Evolutionary conservation across 2,329 filamentous ascomycete species (phyloP).

Genomic region (Clonostachys rhizophaga): DNA sequence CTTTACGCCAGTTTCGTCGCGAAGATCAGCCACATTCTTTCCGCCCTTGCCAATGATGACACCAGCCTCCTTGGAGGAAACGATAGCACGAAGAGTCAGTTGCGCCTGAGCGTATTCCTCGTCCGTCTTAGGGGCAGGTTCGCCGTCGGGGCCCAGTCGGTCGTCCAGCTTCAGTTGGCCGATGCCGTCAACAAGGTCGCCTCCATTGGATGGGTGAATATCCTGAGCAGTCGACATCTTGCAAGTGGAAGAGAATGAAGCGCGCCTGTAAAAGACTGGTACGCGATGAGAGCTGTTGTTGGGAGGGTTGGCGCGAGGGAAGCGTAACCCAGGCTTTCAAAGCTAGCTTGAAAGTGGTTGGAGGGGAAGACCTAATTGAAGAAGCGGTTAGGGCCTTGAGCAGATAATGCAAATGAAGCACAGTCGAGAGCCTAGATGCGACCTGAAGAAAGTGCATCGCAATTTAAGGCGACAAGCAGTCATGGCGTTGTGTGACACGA

Average conservation of each 20-base stretch:
- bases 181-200: constrained; percentile 55
- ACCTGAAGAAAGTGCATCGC: no score
- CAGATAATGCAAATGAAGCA: no score
- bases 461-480: no score
- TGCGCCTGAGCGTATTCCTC: constrained; percentile 93
- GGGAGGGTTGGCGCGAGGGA: constrained; percentile 3
- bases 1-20: constrained; percentile 96
- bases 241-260: constrained; percentile 6
- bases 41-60: constrained; percentile 99
- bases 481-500: no score
- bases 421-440: no score
- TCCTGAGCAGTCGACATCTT: constrained; percentile 63
- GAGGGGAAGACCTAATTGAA: no score
- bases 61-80: constrained; percentile 97
- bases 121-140: constrained; percentile 82
- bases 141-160: constrained; percentile 67
- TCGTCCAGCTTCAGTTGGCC: constrained; percentile 65
- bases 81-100: constrained; percentile 92
- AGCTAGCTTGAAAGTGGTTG: no score
- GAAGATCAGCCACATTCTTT: constrained; percentile 95
- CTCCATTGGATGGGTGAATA: constrained; percentile 49
- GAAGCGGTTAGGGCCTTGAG: no score
- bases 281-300: constrained; percentile 9
- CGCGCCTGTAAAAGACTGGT: no score
- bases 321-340: no score